Conservation (phyloP, 176 grass and related monocot genomes). For the Microstegium vimineum region DNA sequence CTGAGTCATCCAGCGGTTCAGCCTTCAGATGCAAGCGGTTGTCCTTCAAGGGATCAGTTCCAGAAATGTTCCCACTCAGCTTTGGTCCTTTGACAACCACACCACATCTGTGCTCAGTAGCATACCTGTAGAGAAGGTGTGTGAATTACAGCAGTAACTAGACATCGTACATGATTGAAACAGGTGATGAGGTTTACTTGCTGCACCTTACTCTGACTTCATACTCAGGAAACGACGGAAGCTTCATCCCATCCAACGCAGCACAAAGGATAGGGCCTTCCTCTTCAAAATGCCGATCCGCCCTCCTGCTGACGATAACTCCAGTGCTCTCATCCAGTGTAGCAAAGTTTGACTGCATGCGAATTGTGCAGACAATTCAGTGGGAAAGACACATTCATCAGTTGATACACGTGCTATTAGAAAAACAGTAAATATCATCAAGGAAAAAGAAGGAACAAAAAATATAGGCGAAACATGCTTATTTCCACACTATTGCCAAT, state of each 20-base stretch:
- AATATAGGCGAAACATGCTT: neutral
- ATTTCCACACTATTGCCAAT: neutral
- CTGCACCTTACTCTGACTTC: constrained; percentile 93
- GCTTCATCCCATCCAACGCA: constrained; percentile 81
- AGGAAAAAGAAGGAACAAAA: neutral
- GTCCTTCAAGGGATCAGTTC: constrained; percentile 91
- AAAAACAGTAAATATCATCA: neutral
- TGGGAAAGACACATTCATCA: neutral
- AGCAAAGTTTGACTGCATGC: constrained; percentile 76
- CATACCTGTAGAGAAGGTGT: constrained; percentile 55
- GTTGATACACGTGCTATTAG: neutral
- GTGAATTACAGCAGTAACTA: neutral
- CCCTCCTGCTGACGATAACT: constrained; percentile 70
- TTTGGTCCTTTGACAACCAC: constrained; percentile 97
- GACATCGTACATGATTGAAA: neutral
- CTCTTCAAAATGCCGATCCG: constrained; percentile 92
- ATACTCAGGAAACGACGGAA: constrained; percentile 70
- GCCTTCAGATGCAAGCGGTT: constrained; percentile 85
- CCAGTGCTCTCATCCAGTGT: constrained; percentile 82
- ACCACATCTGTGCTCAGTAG: constrained; percentile 90
- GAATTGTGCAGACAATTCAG: neutral
- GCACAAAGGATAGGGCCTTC: constrained; percentile 80
- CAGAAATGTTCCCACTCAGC: constrained; percentile 96
- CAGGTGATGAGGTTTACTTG: neutral
- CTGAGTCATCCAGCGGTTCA: constrained; percentile 69